A percentile compares a stretch with the other conserved stretches of the same genome.
Conservation (phyloP, 257 asterid species). For the Penstemon newberryi region DNA sequence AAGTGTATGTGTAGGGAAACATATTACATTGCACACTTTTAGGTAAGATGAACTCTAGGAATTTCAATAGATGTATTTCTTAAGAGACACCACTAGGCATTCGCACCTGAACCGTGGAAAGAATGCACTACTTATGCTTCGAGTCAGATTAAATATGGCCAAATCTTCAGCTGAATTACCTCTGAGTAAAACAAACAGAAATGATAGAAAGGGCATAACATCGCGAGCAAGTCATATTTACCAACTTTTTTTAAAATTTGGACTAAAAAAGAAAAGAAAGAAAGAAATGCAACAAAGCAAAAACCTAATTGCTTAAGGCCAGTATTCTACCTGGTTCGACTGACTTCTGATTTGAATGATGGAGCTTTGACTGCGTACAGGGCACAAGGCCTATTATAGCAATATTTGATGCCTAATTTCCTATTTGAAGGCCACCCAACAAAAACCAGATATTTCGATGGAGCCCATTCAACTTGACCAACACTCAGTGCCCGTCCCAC, state of each 20-base stretch:
- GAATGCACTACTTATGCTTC: constrained; percentile 55
- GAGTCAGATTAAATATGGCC: constrained; percentile 38
- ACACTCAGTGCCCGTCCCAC: constrained; percentile 54
- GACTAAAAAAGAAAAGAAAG: not conserved
- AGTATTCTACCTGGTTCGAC: constrained; percentile 30
- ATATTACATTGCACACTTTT: not conserved
- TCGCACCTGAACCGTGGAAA: constrained; percentile 67
- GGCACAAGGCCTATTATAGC: constrained; percentile 64
- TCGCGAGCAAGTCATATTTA: constrained; percentile 14
- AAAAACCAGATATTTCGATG: constrained; percentile 51
- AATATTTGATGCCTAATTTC: constrained; percentile 65
- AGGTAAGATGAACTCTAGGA: not conserved
- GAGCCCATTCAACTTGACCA: constrained; percentile 81
- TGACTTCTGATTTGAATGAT: constrained; percentile 35
- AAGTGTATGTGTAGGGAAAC: not conserved
- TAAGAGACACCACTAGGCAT: not conserved
- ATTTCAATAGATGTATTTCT: not conserved
- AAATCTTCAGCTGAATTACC: constrained; percentile 36
- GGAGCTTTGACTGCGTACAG: constrained; percentile 63
- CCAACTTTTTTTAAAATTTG: not conserved
- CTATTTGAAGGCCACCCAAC: constrained; percentile 76
- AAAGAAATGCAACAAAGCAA: not conserved
- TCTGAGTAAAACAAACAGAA: constrained; percentile 28
- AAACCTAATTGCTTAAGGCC: constrained; percentile 14
- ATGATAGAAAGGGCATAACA: constrained; percentile 18